Conservation (phyloP, 805 yeast genomes). For the Candida golubevii region DNA sequence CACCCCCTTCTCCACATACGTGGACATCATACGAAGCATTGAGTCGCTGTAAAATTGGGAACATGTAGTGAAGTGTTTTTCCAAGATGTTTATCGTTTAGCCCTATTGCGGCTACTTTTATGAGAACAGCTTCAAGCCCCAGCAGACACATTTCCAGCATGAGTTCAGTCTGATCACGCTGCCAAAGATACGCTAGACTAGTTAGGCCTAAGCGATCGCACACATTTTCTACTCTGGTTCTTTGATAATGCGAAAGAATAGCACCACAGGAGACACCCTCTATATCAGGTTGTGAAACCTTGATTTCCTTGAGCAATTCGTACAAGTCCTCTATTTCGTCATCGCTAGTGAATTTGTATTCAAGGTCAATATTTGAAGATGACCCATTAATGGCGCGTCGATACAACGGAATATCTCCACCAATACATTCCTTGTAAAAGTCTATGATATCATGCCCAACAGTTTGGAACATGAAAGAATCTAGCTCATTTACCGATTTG, state of each 20-base stretch:
- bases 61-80: slow-evolving; percentile 55
- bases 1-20: slow-evolving; percentile 99
- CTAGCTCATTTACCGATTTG: slow-evolving; percentile 54
- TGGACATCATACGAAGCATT: slow-evolving; percentile 75
- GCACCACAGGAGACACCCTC: slow-evolving; percentile 95
- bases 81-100: slow-evolving; percentile 65
- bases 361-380: slow-evolving; percentile 61
- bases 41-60: slow-evolving; percentile 52
- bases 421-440: slow-evolving; percentile 63
- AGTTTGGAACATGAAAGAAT: slow-evolving; percentile 96
- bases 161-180: slow-evolving; percentile 71
- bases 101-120: slow-evolving; percentile 94
- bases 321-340: slow-evolving; percentile 90
- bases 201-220: slow-evolving; percentile 69
- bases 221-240: slow-evolving; percentile 90
- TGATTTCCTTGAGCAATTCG: slow-evolving; percentile 46
- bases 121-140: slow-evolving; percentile 69
- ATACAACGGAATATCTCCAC: slow-evolving; percentile 62
- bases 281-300: slow-evolving; percentile 58
- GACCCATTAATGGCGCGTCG: slow-evolving; percentile 60
- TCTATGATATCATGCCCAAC: slow-evolving; percentile 84
- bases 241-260: slow-evolving; percentile 88
- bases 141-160: slow-evolving; percentile 77
- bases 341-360: slow-evolving; percentile 59
- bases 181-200: slow-evolving; percentile 83